These are phyloP conservation scores for Pulicaria dysenterica DNA, from an alignment of 129 eudicot genomes.

Conservation along the genomic window DNA sequence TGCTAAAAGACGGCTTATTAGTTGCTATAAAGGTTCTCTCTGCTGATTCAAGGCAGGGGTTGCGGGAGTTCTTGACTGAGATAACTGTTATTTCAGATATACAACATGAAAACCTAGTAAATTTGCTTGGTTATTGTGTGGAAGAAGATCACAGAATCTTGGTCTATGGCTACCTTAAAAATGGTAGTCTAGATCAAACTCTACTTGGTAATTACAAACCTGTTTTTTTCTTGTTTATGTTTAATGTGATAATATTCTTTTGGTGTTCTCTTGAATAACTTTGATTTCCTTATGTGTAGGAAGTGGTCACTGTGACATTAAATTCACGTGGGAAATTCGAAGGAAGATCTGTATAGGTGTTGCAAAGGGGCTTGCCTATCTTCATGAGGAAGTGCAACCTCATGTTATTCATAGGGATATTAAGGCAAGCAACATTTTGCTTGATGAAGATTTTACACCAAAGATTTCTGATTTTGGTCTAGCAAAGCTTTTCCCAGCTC, in stretches of 20 bases:
- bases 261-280: not conserved
- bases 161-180: constrained; percentile 85
- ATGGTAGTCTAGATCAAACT: constrained; percentile 79
- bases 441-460: constrained; percentile 78
- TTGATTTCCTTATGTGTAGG: constrained; percentile 33
- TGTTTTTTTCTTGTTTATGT: not conserved
- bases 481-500: constrained; percentile 81
- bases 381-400: constrained; percentile 82
- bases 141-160: constrained; percentile 70
- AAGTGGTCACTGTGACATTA: constrained; percentile 37
- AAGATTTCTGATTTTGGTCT: constrained; percentile 94
- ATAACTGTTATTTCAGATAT: constrained; percentile 60
- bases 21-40: constrained; percentile 84
- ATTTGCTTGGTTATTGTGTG: constrained; percentile 80
- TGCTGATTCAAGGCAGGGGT: constrained; percentile 76
- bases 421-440: constrained; percentile 91
- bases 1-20: constrained; percentile 61
- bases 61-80: constrained; percentile 73
- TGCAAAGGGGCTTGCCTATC: constrained; percentile 78
- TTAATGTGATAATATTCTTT: not conserved
- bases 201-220: constrained; percentile 59
- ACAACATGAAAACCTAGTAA: constrained; percentile 83
- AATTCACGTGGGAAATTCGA: constrained; percentile 66
- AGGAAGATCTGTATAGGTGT: constrained; percentile 70
- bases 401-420: constrained; percentile 86